These are phyloP conservation scores for Apophysomyces ossiformis DNA, from an alignment of 371 early-diverging fungal species.

Conservation along the genomic window DNA sequence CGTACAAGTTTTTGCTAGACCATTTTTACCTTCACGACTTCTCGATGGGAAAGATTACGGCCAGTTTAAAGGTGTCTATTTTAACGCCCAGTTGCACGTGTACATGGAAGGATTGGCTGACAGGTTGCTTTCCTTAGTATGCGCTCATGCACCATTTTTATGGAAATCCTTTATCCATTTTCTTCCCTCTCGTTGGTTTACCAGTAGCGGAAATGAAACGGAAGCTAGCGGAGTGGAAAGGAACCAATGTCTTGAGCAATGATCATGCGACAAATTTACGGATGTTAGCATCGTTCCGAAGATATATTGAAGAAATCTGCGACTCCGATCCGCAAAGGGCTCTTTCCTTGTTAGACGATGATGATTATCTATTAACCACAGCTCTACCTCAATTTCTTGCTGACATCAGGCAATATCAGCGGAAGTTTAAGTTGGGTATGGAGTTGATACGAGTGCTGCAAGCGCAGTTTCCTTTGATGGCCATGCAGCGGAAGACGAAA, in stretches of 20 bases:
- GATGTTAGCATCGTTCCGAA: constrained; percentile 76
- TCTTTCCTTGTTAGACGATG: constrained; percentile 57
- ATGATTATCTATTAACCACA: constrained; percentile 49
- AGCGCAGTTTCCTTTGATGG: constrained; percentile 44
- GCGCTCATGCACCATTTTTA: constrained; percentile 88
- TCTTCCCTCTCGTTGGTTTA: constrained; percentile 44
- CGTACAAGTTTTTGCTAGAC: constrained; percentile 78
- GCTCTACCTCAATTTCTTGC: constrained; percentile 43
- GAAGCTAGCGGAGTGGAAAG: constrained; percentile 38
- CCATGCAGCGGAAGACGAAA: constrained; percentile 51
- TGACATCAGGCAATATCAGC: constrained; percentile 55
- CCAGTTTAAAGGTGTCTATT: constrained; percentile 68
- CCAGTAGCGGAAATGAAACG: constrained; percentile 32
- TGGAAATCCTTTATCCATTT: constrained; percentile 82
- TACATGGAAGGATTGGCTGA: not conserved
- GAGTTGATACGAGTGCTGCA: constrained; percentile 58
- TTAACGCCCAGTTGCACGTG: not conserved
- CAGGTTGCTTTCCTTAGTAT: constrained; percentile 56
- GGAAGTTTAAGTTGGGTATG: constrained; percentile 54
- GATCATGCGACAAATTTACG: constrained; percentile 70
- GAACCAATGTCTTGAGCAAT: constrained; percentile 29
- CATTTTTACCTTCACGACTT: constrained; percentile 80
- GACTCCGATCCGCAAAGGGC: constrained; percentile 53
- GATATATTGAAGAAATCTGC: constrained; percentile 49
- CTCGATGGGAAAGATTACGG: constrained; percentile 73